Percentiles rank a stretch among this genome's conserved stretches.
Evolutionary conservation across 1,284 basidiomycete species (phyloP).

Genomic region (Ganoderma multipileum): DNA sequence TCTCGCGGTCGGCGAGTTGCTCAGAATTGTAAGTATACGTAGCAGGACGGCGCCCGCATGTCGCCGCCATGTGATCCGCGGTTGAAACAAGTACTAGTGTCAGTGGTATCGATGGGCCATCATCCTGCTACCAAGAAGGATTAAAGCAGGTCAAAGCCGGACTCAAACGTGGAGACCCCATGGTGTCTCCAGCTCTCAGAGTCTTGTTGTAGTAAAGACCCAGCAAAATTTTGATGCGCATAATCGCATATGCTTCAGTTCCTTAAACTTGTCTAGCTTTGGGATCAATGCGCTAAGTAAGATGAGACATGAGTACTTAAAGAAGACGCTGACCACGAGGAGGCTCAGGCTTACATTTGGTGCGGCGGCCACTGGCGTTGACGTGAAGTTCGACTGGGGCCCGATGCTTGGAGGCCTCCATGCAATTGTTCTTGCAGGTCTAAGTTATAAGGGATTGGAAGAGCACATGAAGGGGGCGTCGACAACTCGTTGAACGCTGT

Average conservation of each 20-base stretch:
- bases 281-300: neutral
- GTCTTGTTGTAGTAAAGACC: neutral
- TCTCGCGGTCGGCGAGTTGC: too few relatives aligned
- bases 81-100: neutral
- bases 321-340: neutral
- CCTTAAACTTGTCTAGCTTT: neutral
- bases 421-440: neutral
- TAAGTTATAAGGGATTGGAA: neutral
- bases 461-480: neutral
- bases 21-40: too few relatives aligned
- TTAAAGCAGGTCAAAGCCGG: neutral
- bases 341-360: neutral
- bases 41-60: neutral
- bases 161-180: too few relatives aligned
- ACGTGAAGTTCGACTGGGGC: too few relatives aligned
- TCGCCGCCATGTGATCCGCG: neutral
- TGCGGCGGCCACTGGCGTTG: neutral
- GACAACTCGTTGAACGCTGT: neutral
- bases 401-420: neutral
- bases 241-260: neutral
- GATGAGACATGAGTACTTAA: neutral
- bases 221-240: neutral
- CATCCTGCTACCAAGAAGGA: neutral
- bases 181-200: too few relatives aligned
- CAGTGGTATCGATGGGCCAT: neutral